Conservation (phyloP, 306 rosid species). For the Gastrolobium bilobum region DNA sequence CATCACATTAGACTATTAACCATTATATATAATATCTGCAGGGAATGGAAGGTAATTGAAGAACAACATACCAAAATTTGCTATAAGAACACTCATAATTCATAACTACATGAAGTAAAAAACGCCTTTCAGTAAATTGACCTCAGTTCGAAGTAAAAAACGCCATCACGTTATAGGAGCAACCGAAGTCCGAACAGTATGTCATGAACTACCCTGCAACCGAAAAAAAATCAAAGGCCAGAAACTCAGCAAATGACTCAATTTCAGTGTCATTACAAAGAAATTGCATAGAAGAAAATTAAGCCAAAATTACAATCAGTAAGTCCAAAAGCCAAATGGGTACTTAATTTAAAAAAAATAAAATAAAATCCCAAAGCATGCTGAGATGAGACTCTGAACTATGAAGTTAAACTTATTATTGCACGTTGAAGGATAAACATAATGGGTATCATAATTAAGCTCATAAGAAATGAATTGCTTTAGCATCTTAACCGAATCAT, state of each 20-base stretch:
- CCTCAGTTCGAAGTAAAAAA: slow-evolving; percentile 37
- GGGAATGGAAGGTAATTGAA: slow-evolving; percentile 1
- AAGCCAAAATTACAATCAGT: slow-evolving; percentile 30
- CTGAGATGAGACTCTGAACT: slow-evolving; percentile 17
- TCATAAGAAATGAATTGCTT: slow-evolving; percentile 15
- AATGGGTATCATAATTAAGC: slow-evolving; percentile 42
- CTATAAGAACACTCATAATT: neutral
- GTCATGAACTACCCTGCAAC: slow-evolving; percentile 60
- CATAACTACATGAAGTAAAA: neutral
- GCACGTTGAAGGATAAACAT: slow-evolving; percentile 31
- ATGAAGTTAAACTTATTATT: slow-evolving; percentile 33
- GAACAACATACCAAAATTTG: neutral
- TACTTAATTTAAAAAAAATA: neutral
- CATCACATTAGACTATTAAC: slow-evolving; percentile 31
- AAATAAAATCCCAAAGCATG: slow-evolving; percentile 16
- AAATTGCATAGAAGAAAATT: slow-evolving; percentile 17
- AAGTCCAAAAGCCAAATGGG: slow-evolving; percentile 31
- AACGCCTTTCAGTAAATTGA: slow-evolving; percentile 32
- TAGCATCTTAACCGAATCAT: slow-evolving; percentile 41
- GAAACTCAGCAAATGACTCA: slow-evolving; percentile 43
- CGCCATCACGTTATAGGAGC: slow-evolving; percentile 32
- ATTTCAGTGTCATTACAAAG: slow-evolving; percentile 37
- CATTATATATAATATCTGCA: neutral
- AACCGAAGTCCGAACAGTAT: slow-evolving; percentile 35
- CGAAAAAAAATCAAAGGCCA: slow-evolving; percentile 6